These are phyloP conservation scores for Kingdonia uniflora DNA, from an alignment of 164 flowering plant genomes.

Conservation along the genomic window DNA sequence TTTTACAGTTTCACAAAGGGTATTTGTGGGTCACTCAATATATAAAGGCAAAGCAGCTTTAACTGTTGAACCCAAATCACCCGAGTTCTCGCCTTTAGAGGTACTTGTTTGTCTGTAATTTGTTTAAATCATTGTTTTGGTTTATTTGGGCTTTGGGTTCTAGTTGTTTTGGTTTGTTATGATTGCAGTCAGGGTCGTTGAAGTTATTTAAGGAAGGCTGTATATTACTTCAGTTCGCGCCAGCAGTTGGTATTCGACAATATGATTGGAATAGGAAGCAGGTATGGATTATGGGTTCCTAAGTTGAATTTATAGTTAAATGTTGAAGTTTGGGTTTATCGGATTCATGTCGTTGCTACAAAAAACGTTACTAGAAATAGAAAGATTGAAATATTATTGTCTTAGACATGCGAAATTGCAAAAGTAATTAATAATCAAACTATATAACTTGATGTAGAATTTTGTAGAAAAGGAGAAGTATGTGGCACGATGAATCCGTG, in stretches of 20 bases:
- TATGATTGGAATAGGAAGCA: conserved; percentile 96
- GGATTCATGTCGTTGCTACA: too few relatives aligned
- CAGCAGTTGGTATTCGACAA: conserved; percentile 57
- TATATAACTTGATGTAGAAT: too few relatives aligned
- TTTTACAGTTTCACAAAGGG: conserved; percentile 28
- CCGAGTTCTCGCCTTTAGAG: conserved; percentile 69
- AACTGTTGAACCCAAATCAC: conserved; percentile 62
- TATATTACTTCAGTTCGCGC: conserved; percentile 85
- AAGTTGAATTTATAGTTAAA: background rate
- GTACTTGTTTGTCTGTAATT: conserved; percentile 24
- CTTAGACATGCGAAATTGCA: too few relatives aligned
- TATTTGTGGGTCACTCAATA: conserved; percentile 72
- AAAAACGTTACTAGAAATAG: too few relatives aligned
- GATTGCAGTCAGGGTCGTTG: conserved; percentile 68
- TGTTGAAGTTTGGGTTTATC: too few relatives aligned
- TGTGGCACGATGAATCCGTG: too few relatives aligned
- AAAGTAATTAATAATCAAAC: too few relatives aligned
- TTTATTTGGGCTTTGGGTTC: background rate
- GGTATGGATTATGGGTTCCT: conserved; percentile 23
- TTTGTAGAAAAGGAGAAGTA: too few relatives aligned
- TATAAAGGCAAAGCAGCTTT: conserved; percentile 95
- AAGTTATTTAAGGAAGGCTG: conserved; percentile 72
- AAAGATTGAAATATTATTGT: too few relatives aligned
- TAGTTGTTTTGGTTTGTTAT: background rate
- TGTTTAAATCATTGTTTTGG: background rate